Percentiles rank a stretch among this genome's conserved stretches.
These are phyloP conservation scores for Sugiyamaella sp. DNA, from an alignment of 1,139 yeast species.

Conservation along the genomic window DNA sequence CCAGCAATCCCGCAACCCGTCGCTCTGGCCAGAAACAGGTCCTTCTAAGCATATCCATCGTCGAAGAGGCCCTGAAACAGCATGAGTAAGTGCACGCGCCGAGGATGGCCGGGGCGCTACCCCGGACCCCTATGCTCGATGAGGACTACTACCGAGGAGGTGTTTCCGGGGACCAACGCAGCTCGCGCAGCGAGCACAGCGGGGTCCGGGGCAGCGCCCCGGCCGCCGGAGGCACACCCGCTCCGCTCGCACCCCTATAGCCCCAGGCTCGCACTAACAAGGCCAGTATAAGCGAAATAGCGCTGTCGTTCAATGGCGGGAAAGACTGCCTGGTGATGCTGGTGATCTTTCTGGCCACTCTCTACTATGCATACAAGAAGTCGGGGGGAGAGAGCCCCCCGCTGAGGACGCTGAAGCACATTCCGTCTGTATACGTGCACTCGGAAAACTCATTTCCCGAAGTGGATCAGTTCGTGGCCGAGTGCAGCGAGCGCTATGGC, in stretches of 20 bases:
- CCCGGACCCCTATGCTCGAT: not conserved
- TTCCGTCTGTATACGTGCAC: slow-evolving; percentile 66
- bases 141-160: not conserved
- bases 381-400: slow-evolving; percentile 9
- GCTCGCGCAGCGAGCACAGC: not conserved
- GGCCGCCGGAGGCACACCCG: not conserved
- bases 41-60: slow-evolving; percentile 38
- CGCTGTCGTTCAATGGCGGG: slow-evolving; percentile 87
- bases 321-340: slow-evolving; percentile 89
- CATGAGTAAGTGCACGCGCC: slow-evolving; percentile 34
- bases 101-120: not conserved
- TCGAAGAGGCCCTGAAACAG: slow-evolving; percentile 41
- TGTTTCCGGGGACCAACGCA: not conserved
- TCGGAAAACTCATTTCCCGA: slow-evolving; percentile 68
- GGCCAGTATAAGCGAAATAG: slow-evolving; percentile 55
- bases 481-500: slow-evolving; percentile 40
- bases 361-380: slow-evolving; percentile 45
- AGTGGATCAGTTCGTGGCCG: slow-evolving; percentile 50
- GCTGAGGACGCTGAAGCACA: slow-evolving; percentile 20
- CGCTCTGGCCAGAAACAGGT: slow-evolving; percentile 41
- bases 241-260: not conserved
- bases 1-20: slow-evolving; percentile 27
- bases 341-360: slow-evolving; percentile 61
- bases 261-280: too few species aligned
- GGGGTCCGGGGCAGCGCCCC: not conserved